Evolutionary conservation across 116 monocot genomes (phyloP), one percentile per base, ranked within the genome.

Genomic region (Dioscorea cayenensis): DNA sequence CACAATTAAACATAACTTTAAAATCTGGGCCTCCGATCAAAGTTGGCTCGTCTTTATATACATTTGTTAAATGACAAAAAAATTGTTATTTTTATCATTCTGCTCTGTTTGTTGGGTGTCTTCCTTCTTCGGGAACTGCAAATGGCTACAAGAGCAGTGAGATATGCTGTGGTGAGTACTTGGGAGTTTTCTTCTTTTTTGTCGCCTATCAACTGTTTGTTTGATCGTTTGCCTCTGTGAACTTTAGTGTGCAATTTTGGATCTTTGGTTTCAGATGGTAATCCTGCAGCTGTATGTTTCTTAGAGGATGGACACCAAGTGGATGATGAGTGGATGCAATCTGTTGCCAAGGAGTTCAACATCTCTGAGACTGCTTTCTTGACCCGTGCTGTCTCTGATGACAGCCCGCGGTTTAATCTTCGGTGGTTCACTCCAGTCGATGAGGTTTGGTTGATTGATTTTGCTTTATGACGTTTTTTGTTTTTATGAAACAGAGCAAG

Each of bases 291-390:
- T 5, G 82, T 95, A 6, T 95, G 95, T 75, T 67, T 89, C 23
- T 72, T 95, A 52, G 85, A 83, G 17, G 72, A 74, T 14, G 77
- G 60, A 4, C 65, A 64, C 1, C 73, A 18, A 11, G 76, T 55
- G 20, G 67, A 71, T 61, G 79, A 79, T 37, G 48, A 76, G 36
- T 90, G 88, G 94, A 78, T 90, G 90, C 87, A 84, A 61, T 79
- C 80, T 19, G 80, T 92, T 10, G 96, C 92, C 73, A 72, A 16
- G 21, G 96, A 97, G 79, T 97, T 97, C 79, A 92, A 92, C 79
- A 10, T 90, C 75, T 78, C 90, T 28, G 60, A 77, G 11, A 90
- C 92, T 18, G 69, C 78, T 50, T 92, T 90, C 81, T 60, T 90
- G 48, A 9, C 71, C 28, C 84, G 59, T 16, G 68, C 70, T 7